Base-by-base conservation (phyloP, 495 filamentous ascomycete genomes). In the Pseudevernia furfuracea region DNA sequence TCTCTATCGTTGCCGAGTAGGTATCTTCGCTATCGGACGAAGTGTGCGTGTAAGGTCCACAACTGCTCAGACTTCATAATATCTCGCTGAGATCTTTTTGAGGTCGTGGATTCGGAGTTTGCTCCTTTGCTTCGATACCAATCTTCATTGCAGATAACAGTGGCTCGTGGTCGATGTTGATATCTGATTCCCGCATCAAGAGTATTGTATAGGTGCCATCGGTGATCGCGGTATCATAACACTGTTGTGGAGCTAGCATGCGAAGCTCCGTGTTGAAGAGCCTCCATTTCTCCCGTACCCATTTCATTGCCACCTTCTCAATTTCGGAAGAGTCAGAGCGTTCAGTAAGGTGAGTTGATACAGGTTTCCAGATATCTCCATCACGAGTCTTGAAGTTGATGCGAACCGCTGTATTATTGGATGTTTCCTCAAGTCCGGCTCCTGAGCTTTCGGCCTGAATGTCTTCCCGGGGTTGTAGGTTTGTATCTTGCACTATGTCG, bases 171-270 rank as follows among this genome's bases (percentile, higher is more conserved):
- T 64, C 28, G 43, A 64, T 59, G 37, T 59, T 46, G 19, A 59
- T 43, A 7, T 49, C 19, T 49, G 25, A 58, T 59, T 64, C 25
- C 21, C 25, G 28, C 10, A 64, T 64, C 39, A 64, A 64, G 62
- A 64, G 62, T 64, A 64, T 64, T 32, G 21, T 59, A 21, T 64
- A 46, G 34, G 39, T 64, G 37, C 28, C 8, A 38, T 64, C 41
- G 43, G 39, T 14, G 15, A 59, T 55, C 38, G 41, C 55, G 32
- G 37, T 39, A 39, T 55, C 21, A 57, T 58, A 59, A 58, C 37
- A 64, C 28, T 58, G 19, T n/a, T 32, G 28, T 56, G 36, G 36
- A 46, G 62, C 28, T 28, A 58, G 36, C 25, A 49, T 58, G 19
- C 41, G 55, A 43, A 64, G 56, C 36, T 59, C 34, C 15, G 25